phyloP scores from a whole-genome alignment of 805 yeast species.

The Candida tallmaniae region DNA sequence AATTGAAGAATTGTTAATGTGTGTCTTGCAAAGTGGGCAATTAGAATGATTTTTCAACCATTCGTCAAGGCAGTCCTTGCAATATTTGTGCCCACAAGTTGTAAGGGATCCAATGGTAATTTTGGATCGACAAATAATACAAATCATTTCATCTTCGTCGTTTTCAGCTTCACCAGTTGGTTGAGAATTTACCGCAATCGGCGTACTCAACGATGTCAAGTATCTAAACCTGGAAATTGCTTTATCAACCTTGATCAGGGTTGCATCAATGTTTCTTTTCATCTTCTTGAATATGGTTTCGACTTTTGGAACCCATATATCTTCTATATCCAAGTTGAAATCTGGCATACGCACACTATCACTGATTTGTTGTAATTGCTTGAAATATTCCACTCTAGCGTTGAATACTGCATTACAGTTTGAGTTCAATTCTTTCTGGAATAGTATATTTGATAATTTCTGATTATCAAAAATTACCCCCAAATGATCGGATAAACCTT shows the following conservation, averaged over 20 bases:
- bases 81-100: conserved; percentile 89
- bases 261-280: conserved; percentile 1
- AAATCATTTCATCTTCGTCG: conserved; percentile 39
- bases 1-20: conserved; percentile 46
- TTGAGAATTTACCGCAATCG: background rate
- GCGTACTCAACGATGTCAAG: conserved; percentile 14
- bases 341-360: conserved; percentile 61
- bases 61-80: conserved; percentile 69
- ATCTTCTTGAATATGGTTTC: background rate
- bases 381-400: conserved; percentile 74
- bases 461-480: conserved; percentile 39
- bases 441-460: conserved; percentile 31
- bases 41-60: conserved; percentile 57
- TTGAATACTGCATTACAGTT: conserved; percentile 66
- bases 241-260: conserved; percentile 17
- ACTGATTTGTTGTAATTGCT: conserved; percentile 79
- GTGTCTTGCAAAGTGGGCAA: conserved; percentile 82
- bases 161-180: conserved; percentile 12
- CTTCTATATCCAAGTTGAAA: conserved; percentile 12
- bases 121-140: conserved; percentile 73
- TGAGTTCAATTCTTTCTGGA: conserved; percentile 47
- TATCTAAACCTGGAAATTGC: conserved; percentile 33
- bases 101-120: conserved; percentile 77
- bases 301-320: conserved; percentile 11
- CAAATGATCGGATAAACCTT: conserved; percentile 17